Evolutionary conservation across 306 rosid genomes (phyloP).

Genomic region (Lablab purpureus): DNA sequence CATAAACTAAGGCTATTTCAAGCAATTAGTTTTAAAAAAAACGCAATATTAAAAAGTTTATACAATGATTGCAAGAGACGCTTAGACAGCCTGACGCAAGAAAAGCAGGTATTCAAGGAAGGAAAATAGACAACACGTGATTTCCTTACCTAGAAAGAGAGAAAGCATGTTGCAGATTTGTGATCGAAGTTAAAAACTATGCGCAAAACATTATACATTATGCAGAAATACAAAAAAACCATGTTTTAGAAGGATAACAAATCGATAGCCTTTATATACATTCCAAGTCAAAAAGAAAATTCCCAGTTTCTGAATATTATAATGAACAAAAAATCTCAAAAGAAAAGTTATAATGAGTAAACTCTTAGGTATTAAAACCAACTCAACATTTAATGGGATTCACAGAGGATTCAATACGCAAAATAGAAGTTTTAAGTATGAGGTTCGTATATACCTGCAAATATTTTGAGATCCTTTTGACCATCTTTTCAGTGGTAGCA

Average conservation of each 20-base stretch:
- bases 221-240: slow-evolving; percentile 23
- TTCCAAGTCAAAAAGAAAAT: slow-evolving; percentile 9
- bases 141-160: slow-evolving; percentile 3
- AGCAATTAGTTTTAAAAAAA: not conserved
- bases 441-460: slow-evolving; percentile 60
- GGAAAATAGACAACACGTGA: slow-evolving; percentile 2
- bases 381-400: slow-evolving; percentile 25
- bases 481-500: slow-evolving; percentile 76
- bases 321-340: slow-evolving; percentile 17
- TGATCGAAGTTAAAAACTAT: not conserved
- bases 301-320: not conserved
- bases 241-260: slow-evolving; percentile 17
- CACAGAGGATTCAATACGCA: slow-evolving; percentile 25
- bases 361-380: slow-evolving; percentile 6
- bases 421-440: slow-evolving; percentile 10
- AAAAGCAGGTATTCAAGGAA: not conserved
- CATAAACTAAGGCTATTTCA: not conserved
- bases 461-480: slow-evolving; percentile 64
- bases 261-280: slow-evolving; percentile 10
- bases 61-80: not conserved
- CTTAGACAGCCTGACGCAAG: not conserved
- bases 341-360: not conserved
- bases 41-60: not conserved
- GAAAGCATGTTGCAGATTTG: not conserved
- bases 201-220: not conserved